Conservation (phyloP, 2,329 filamentous ascomycete species). For the Aspergillus sp. region DNA sequence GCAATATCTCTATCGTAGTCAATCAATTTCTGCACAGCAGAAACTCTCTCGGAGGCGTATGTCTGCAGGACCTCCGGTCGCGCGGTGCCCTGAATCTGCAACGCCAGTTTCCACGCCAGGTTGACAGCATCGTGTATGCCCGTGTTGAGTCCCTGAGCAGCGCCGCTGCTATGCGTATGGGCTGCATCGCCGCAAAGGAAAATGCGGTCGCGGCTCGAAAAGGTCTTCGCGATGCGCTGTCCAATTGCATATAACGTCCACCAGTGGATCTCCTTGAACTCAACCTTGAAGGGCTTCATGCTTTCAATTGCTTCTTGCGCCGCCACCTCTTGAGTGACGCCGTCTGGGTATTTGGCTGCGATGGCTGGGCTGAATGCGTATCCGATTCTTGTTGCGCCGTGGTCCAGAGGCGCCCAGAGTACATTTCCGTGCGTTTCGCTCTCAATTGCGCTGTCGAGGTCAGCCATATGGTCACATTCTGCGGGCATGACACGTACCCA, state of each 20-base stretch:
- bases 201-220: background rate
- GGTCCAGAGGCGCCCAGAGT: slow-evolving; percentile 19
- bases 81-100: background rate
- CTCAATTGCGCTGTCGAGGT: slow-evolving; percentile 7
- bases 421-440: slow-evolving; percentile 17
- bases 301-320: slow-evolving; percentile 8
- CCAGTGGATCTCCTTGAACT: slow-evolving; percentile 15
- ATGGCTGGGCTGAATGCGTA: slow-evolving; percentile 12
- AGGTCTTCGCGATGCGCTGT: slow-evolving; percentile 13
- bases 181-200: slow-evolving; percentile 13
- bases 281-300: slow-evolving; percentile 7
- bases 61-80: slow-evolving; percentile 1
- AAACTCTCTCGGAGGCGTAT: slow-evolving; percentile 5
- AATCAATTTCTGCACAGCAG: slow-evolving; percentile 9
- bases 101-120: slow-evolving; percentile 15
- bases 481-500: background rate
- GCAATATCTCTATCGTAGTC: slow-evolving; percentile 14
- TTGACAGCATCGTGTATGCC: slow-evolving; percentile 18
- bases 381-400: slow-evolving; percentile 12
- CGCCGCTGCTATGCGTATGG: slow-evolving; percentile 15
- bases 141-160: slow-evolving; percentile 18
- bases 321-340: background rate
- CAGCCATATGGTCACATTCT: background rate
- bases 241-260: slow-evolving; percentile 18
- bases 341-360: background rate